Evolutionary conservation across 768 basidiomycete genomes (phyloP).

Genomic region (Cystobasidiopsis lactophilus): DNA sequence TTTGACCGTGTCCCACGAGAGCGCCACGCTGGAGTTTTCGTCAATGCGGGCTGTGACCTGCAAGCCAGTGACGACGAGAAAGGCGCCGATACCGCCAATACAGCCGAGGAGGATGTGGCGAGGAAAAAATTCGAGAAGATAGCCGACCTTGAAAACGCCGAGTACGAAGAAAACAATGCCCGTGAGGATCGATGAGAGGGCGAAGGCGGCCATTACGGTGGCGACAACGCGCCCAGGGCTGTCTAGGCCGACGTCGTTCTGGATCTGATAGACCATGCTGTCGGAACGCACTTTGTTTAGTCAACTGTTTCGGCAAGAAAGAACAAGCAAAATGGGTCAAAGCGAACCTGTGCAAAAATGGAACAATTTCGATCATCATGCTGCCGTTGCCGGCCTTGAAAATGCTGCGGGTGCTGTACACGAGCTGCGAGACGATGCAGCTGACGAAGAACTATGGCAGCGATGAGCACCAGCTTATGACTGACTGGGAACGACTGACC

Average conservation of each 20-base stretch:
- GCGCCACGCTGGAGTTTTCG: conserved; percentile 50
- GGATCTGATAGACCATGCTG: conserved; percentile 59
- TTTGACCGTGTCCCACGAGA: conserved; percentile 41
- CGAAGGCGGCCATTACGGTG: conserved; percentile 72
- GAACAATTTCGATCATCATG: conserved; percentile 90
- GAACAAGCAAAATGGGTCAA: too few species aligned
- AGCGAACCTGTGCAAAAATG: too few species aligned
- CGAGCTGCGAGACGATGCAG: conserved; percentile 53
- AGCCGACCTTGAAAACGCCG: conserved; percentile 47
- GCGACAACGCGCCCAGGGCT: conserved; percentile 54
- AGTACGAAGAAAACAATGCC: conserved; percentile 11
- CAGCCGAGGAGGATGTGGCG: conserved; percentile 82
- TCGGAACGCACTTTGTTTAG: conserved; percentile 89
- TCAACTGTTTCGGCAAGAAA: too few species aligned
- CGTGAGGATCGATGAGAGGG: conserved; percentile 67
- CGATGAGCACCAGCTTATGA: conserved; percentile 10
- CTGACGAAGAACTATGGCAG: conserved; percentile 10
- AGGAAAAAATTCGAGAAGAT: conserved; percentile 83
- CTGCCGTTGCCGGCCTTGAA: conserved; percentile 72
- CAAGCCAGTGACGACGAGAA: conserved; percentile 80
- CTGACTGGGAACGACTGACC: conserved; percentile 60
- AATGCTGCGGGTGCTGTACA: conserved; percentile 67
- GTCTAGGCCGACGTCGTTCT: conserved; percentile 45
- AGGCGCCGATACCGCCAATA: conserved; percentile 89
- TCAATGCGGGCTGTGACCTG: conserved; percentile 61